These are phyloP conservation scores for Irpex sp. DNA, from an alignment of 1,284 basidiomycete species.

Conservation along the genomic window DNA sequence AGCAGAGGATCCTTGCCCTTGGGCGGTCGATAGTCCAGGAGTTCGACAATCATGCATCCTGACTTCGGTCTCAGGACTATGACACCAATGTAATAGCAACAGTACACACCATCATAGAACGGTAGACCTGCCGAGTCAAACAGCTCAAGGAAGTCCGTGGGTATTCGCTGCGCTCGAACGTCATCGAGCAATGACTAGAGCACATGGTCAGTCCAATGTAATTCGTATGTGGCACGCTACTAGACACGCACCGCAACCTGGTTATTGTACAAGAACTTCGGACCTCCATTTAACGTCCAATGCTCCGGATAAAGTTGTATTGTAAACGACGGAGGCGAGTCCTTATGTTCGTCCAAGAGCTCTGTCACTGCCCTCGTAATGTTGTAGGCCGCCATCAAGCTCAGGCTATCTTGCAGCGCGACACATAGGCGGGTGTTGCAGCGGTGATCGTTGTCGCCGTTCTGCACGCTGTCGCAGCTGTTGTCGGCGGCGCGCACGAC, in stretches of 20 bases:
- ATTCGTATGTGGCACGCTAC: constrained; percentile 1
- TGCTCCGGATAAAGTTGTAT: constrained; percentile 72
- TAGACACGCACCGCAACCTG: constrained; percentile 57
- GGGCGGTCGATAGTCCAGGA: constrained; percentile 66
- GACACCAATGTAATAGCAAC: neutral
- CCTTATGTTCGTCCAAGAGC: constrained; percentile 54
- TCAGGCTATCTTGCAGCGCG: neutral
- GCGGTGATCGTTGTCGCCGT: neutral
- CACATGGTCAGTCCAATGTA: constrained; percentile 13
- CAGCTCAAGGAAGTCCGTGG: constrained; percentile 74
- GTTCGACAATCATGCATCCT: constrained; percentile 81
- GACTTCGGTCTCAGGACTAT: neutral
- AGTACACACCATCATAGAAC: constrained; percentile 68
- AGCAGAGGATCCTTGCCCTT: constrained; percentile 47
- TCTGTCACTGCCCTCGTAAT: constrained; percentile 56
- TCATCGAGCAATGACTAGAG: constrained; percentile 72
- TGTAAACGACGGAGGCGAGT: constrained; percentile 64
- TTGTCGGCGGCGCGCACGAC: neutral
- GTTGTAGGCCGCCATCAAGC: constrained; percentile 63
- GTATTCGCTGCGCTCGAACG: constrained; percentile 73
- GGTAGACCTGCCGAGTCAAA: constrained; percentile 67
- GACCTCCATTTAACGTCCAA: constrained; percentile 74
- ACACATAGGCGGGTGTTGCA: neutral
- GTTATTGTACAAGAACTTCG: constrained; percentile 76
- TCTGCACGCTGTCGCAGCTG: neutral